Conservation (phyloP, 75 land plant genomes). For the Cryptomeria japonica region DNA sequence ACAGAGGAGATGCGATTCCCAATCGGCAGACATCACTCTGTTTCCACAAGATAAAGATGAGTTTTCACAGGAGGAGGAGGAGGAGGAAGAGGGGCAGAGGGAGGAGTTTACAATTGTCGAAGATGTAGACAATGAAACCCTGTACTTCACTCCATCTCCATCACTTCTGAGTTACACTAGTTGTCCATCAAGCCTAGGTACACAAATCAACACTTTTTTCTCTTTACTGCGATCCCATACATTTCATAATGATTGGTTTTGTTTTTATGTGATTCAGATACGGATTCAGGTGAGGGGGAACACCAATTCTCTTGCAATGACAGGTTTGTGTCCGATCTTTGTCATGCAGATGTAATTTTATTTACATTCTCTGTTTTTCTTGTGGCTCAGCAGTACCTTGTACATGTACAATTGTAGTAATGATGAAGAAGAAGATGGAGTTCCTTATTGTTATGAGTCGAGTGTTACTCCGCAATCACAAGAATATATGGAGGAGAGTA, state of each 20-base stretch:
- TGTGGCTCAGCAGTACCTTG: not conserved
- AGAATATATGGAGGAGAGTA: not conserved
- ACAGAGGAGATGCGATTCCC: too few relatives aligned
- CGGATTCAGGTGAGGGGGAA: not conserved
- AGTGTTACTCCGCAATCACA: not conserved
- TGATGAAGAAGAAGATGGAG: not conserved
- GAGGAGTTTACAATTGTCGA: too few relatives aligned
- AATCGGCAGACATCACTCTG: too few relatives aligned
- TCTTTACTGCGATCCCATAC: not conserved
- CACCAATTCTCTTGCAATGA: not conserved
- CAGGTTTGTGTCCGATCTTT: not conserved
- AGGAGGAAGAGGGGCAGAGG: too few relatives aligned
- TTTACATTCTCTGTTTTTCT: not conserved
- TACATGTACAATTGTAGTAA: not conserved
- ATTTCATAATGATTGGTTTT: not conserved
- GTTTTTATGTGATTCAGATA: not conserved
- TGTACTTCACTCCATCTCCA: not conserved
- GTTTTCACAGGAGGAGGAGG: too few relatives aligned
- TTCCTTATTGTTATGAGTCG: not conserved
- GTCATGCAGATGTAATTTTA: not conserved
- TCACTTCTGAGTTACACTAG: not conserved
- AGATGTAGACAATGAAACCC: not conserved
- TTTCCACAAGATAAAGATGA: too few relatives aligned
- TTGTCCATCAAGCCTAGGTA: not conserved
- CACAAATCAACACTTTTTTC: not conserved